Evolutionary conservation across 2,329 filamentous ascomycete species (phyloP), one percentile per base, ranked within the genome.

Genomic region (Neophaeococcomyces mojaviensis): DNA sequence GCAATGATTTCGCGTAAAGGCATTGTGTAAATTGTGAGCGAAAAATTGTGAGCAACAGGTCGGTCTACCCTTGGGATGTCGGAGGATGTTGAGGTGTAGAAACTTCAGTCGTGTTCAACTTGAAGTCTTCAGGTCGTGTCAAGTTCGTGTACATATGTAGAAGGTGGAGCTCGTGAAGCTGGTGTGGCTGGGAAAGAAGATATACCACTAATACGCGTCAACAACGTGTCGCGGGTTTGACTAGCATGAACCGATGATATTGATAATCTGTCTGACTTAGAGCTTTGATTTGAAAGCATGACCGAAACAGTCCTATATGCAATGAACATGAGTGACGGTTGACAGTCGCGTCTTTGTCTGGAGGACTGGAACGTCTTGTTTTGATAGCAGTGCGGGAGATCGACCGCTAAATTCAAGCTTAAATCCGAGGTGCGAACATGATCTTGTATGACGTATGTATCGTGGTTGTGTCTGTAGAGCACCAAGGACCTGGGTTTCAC

Each of bases 1-100:
- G 74, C 15, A 4, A 39, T 44, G 12, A 62, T 52, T 44, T 58
- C 51, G 12, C 44, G 44, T n/a, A 60, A 52, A 6, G 58, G 54
- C 61, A 62, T 63, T 3, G 38, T 46, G 33, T 10, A 28, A n/a
- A 26, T 12, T 40, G 13, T 13, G 13, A n/a, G n/a, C 20, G 19
- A 16, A 39, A 24, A 9, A 22, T 31, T 46, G 28, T 24, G n/a
- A 12, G 19, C n/a, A 15, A 4, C 7, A 20, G 22, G 1, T 24
- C 34, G 9, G 2, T 15, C 24, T 28, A 10, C 10, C 26, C n/a
- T 35, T 8, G 4, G 16, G 28, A n/a, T 19, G 15, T 31, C 8
- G 28, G 13, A 28, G 12, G 19, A 15, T 33, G 12, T 6, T 3
- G n/a, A 41, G 9, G n/a, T 31, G 18, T 10, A 20, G 19, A 19